These are phyloP conservation scores for Tolypocladium endophyticum DNA, from an alignment of 2,329 filamentous ascomycete species.

Conservation along the genomic window DNA sequence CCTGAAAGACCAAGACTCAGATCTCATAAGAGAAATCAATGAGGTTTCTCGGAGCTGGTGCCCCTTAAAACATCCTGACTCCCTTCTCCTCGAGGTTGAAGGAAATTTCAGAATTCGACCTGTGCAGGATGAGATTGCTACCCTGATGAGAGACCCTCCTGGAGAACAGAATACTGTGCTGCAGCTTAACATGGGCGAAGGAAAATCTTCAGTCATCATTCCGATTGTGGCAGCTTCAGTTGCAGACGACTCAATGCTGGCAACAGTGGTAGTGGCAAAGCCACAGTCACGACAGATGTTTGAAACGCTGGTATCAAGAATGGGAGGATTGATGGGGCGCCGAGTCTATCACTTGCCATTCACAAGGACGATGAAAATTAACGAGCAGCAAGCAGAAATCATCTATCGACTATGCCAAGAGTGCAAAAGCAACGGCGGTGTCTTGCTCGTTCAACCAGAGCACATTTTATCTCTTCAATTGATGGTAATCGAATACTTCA, in stretches of 20 bases:
- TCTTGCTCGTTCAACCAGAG: slow-evolving; percentile 51
- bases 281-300: slow-evolving; percentile 48
- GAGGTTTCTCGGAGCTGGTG: slow-evolving; percentile 44
- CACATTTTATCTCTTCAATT: slow-evolving; percentile 52
- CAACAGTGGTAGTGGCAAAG: slow-evolving; percentile 46
- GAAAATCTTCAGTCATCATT: slow-evolving; percentile 56
- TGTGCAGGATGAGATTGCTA: slow-evolving; percentile 46
- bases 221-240: slow-evolving; percentile 47
- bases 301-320: slow-evolving; percentile 40
- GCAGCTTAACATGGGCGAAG: slow-evolving; percentile 61
- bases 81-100: slow-evolving; percentile 53
- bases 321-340: slow-evolving; percentile 40
- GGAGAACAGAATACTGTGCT: slow-evolving; percentile 37
- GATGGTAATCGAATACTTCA: slow-evolving; percentile 40
- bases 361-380: slow-evolving; percentile 19
- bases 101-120: slow-evolving; percentile 46
- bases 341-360: slow-evolving; percentile 14
- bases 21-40: slow-evolving; percentile 33
- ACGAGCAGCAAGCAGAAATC: slow-evolving; percentile 11
- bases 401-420: slow-evolving; percentile 29
- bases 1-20: slow-evolving; percentile 7
- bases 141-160: slow-evolving; percentile 35
- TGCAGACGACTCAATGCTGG: slow-evolving; percentile 36
- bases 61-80: slow-evolving; percentile 40
- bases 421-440: slow-evolving; percentile 35